Base-by-base conservation (phyloP, 176 grass and related monocot genomes). In the Carex myosuroides region DNA sequence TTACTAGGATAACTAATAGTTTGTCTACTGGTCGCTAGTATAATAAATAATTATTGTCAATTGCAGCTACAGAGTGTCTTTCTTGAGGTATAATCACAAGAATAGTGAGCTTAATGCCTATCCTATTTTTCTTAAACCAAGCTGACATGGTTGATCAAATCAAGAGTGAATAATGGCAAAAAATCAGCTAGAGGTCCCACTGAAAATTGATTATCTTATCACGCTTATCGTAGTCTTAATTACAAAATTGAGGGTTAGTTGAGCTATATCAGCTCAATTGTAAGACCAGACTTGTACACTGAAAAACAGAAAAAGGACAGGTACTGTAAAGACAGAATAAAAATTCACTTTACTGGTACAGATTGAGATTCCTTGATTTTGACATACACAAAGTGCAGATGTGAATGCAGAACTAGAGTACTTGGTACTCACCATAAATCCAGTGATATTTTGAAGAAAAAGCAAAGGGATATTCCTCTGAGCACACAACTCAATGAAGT, bases 371-470 rank as follows among this genome's bases (percentile, higher is more conserved):
- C 4, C 72, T 73, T 55, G 21, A 53, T 76, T 54, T 21, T 30
- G 12, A 76, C 22, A 26, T 76, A 76, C 12, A 46, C 46, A 6
- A 29, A 81, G 18, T 81, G 44, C 54, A 39, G 24, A 62, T 81
- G 14, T 80, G 59, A 60, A 60, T 37, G 79, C 17, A 62, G 32
- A 59, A 62, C 55, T 24, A 24, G 32, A 59, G 35, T 61, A 39
- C n/a, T 52, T 54, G 17, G 21, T 54, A 1, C 63, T 85, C 90
- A 98, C 95, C 95, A 98, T 98, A 86, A 98, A 98, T 30, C 95
- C 95, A 88, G 95, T 92, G 83, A 98, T 98, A 85, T 98, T 98
- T 85, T 98, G 95, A 90, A 95, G 95, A 83, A 98, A 98, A 75
- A 98, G 95, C 85, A 98, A 92, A 92, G 95, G 95, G 87, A 98